Evolutionary conservation across 768 basidiomycete genomes (phyloP), one percentile per base, ranked within the genome.

Genomic region (Strobilomyces confusus): DNA sequence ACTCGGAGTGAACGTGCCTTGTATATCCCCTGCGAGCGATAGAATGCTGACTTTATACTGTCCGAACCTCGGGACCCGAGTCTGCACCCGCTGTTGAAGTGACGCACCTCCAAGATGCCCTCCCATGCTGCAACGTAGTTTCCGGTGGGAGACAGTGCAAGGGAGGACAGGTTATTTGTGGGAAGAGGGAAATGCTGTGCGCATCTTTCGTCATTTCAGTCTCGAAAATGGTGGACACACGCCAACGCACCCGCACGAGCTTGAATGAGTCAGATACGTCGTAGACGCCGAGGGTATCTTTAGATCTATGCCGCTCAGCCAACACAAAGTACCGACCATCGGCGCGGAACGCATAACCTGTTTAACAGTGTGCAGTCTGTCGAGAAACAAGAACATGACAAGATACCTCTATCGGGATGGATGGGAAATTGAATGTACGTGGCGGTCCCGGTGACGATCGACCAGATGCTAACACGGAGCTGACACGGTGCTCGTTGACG

Each of bases 381-480:
- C 44, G 14, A 38, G 12, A 22, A n/a, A 44, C 9, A 19, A 38
- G 23, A 33, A 22, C 25, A 22, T 36, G 33, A 25, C 8, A 17
- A 48, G 13, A 44, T 68, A 89, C 90, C 90, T 80, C 77, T 80
- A 63, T 89, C 88, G 32, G 86, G 83, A 68, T 91, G 83, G 29
- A 92, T 77, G 20, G 92, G 91, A 66, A 83, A 89, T 64, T 94
- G 92, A 32, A 95, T 90, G 61, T 92, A 85, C 0, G 82, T 88
- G n/a, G 88, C 84, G 6, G 74, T 69, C 22, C 87, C 89, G 1
- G 83, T 86, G 2, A 82, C 72, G 23, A 95, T 73, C 13, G 90
- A 92, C 87, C 93, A 94, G 41, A 95, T 74, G 2, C 91, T 89
- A 12, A 95, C 81, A 48, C 92, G 80, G 41, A 95, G 78, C 94